Evolutionary conservation across 1,284 basidiomycete species (phyloP).

Genomic region (Baeospora myosura): DNA sequence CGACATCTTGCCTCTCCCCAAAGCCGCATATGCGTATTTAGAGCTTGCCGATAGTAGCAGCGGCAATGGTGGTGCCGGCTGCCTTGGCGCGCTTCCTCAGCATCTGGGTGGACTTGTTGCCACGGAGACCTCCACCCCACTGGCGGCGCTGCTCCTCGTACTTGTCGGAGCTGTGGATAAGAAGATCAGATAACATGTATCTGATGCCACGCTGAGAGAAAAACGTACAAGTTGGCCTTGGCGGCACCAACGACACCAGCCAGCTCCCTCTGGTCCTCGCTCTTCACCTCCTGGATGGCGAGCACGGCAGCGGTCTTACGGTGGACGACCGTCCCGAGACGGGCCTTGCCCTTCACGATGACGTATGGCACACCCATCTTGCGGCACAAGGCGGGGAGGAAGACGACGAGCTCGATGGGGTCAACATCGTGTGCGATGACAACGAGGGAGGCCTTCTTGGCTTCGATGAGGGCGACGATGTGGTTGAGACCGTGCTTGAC

Average conservation of each 20-base stretch:
- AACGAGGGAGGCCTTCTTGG: slow-evolving; percentile 96
- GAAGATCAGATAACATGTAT: neutral
- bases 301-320: slow-evolving; percentile 96
- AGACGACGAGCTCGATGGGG: slow-evolving; percentile 97
- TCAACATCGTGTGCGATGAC: slow-evolving; percentile 98
- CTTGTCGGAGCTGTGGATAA: slow-evolving; percentile 90
- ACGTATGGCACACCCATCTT: slow-evolving; percentile 99
- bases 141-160: slow-evolving; percentile 86
- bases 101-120: slow-evolving; percentile 89
- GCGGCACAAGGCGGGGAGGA: slow-evolving; percentile 95
- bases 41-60: slow-evolving; percentile 56
- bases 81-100: slow-evolving; percentile 93
- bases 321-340: slow-evolving; percentile 94
- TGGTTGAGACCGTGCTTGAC: slow-evolving; percentile 98
- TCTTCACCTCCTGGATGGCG: slow-evolving; percentile 88
- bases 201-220: neutral
- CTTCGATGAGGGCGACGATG: slow-evolving; percentile 89
- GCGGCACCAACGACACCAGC: slow-evolving; percentile 88
- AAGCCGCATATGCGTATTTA: too few relatives aligned
- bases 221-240: slow-evolving; percentile 90
- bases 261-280: slow-evolving; percentile 91
- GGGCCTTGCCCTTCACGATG: slow-evolving; percentile 96
- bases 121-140: slow-evolving; percentile 96
- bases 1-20: too few relatives aligned
- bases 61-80: slow-evolving; percentile 56